Conservation (phyloP, 495 filamentous ascomycete species). For the Neurospora sp. region DNA sequence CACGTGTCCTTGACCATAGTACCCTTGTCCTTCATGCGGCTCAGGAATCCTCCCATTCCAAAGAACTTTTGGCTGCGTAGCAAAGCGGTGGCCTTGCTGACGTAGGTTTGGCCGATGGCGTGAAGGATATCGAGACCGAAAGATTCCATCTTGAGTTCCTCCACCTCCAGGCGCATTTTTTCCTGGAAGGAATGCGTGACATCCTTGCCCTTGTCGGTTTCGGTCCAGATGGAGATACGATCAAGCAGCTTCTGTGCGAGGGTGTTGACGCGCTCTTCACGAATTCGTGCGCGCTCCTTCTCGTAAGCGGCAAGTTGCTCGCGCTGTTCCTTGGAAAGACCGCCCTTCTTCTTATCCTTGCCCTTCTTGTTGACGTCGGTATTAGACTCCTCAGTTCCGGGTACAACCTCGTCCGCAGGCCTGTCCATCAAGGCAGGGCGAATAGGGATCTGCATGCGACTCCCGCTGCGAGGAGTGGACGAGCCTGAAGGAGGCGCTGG, state of each 20-base stretch:
- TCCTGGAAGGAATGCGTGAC: constrained; percentile 84
- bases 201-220: constrained; percentile 81
- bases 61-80: constrained; percentile 95
- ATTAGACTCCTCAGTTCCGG: constrained; percentile 65
- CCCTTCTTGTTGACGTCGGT: constrained; percentile 52
- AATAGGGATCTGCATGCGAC: constrained; percentile 49
- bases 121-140: constrained; percentile 97
- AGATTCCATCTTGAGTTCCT: constrained; percentile 98
- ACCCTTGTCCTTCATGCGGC: constrained; percentile 90
- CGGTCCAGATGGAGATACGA: constrained; percentile 90
- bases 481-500: constrained; percentile 47
- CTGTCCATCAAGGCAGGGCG: constrained; percentile 82
- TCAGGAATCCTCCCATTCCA: constrained; percentile 90
- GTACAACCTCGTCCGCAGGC: constrained; percentile 73
- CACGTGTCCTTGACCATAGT: constrained; percentile 95
- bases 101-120: constrained; percentile 82
- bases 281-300: constrained; percentile 67
- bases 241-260: constrained; percentile 78
- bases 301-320: constrained; percentile 86
- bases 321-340: constrained; percentile 76
- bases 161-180: constrained; percentile 89
- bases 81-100: constrained; percentile 75
- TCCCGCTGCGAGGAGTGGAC: constrained; percentile 43
- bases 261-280: constrained; percentile 83
- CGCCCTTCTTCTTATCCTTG: constrained; percentile 70